These are phyloP conservation scores for Paracoccidioides brasiliensis DNA, from an alignment of 2,329 filamentous ascomycete species.

Conservation along the genomic window DNA sequence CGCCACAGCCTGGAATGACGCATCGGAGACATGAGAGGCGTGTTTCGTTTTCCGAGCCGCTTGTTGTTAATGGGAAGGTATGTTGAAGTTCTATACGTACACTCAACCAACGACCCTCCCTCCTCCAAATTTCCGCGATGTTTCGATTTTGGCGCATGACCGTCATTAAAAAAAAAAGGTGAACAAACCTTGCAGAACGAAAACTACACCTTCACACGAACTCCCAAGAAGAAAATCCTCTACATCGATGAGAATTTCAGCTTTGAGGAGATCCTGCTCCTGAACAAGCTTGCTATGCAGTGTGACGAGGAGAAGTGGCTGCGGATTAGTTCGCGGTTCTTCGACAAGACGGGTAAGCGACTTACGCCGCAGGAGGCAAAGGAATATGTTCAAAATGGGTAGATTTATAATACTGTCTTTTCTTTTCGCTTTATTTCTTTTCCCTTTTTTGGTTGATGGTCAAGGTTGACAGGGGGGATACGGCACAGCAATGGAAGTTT, in stretches of 20 bases:
- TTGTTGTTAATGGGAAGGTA: neutral
- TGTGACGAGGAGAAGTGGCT: constrained; percentile 36
- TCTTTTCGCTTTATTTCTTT: neutral
- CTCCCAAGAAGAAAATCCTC: constrained; percentile 7
- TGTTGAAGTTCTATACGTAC: neutral
- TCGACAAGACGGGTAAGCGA: constrained; percentile 36
- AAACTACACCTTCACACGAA: neutral
- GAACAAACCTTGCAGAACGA: neutral
- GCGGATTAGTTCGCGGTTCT: constrained; percentile 35
- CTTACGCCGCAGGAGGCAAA: constrained; percentile 30
- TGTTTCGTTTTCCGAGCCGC: constrained; percentile 9
- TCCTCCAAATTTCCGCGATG: no score
- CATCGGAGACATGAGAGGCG: constrained; percentile 1
- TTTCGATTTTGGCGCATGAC: no score
- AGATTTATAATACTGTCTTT: neutral
- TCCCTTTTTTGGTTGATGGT: neutral
- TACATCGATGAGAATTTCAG: constrained; percentile 18
- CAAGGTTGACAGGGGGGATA: neutral
- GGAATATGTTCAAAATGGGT: constrained; percentile 9
- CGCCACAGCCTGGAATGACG: neutral
- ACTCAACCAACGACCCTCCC: no score
- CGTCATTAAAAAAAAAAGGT: no score
- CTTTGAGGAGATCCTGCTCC: constrained; percentile 18
- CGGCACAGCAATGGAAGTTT: no score
- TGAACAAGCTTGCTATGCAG: constrained; percentile 32